These are phyloP conservation scores for Magnolia officinalis DNA, from an alignment of 164 flowering plant genomes.

Conservation along the genomic window DNA sequence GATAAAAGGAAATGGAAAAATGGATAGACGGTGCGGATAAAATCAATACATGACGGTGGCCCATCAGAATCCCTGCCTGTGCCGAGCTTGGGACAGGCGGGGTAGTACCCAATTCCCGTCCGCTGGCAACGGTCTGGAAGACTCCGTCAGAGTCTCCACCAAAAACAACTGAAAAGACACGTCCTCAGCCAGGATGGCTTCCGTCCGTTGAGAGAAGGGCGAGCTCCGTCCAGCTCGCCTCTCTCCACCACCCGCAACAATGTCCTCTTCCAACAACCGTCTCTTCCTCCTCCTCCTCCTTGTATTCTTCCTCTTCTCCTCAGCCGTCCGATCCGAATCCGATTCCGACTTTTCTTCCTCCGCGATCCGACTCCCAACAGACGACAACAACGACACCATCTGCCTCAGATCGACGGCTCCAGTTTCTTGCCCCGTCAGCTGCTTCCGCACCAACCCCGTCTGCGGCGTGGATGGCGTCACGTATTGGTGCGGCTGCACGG, in stretches of 20 bases:
- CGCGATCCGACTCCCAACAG: slow-evolving; percentile 17
- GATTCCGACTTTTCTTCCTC: neutral
- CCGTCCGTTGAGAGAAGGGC: neutral
- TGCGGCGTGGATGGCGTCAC: slow-evolving; percentile 69
- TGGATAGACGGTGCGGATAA: too few species aligned
- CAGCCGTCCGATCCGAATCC: slow-evolving; percentile 6
- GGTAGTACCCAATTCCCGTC: too few species aligned
- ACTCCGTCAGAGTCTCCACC: neutral
- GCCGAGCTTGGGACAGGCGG: too few species aligned
- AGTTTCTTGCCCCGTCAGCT: slow-evolving; percentile 44
- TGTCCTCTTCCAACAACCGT: neutral
- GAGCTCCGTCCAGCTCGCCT: neutral
- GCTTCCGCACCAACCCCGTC: slow-evolving; percentile 65
- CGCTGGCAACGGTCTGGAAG: neutral
- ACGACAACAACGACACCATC: slow-evolving; percentile 1
- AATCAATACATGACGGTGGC: too few species aligned
- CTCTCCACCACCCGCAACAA: neutral
- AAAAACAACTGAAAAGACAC: neutral
- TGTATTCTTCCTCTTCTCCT: slow-evolving; percentile 3
- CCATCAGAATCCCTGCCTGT: too few species aligned
- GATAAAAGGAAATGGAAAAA: too few species aligned
- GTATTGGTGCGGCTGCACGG: slow-evolving; percentile 72
- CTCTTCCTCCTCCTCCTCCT: neutral
- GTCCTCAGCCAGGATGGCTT: neutral
- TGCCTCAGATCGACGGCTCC: slow-evolving; percentile 23